These are phyloP conservation scores for Seiridium cupressi DNA, from an alignment of 2,329 filamentous ascomycete genomes.

Conservation along the genomic window DNA sequence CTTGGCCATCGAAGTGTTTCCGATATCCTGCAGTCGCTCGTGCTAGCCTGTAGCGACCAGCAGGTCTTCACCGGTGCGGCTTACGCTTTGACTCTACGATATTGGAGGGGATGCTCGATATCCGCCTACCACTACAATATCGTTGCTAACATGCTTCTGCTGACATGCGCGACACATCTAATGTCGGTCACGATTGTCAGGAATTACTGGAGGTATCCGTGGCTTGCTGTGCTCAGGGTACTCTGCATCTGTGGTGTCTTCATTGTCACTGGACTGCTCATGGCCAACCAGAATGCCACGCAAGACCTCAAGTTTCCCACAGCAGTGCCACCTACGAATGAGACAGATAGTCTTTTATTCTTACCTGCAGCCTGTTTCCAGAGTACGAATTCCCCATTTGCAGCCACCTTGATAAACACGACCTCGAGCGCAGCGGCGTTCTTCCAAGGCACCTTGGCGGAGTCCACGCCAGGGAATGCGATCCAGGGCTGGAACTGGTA, in stretches of 20 bases:
- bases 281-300: constrained; percentile 27
- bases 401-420: constrained; percentile 13
- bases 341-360: constrained; percentile 21
- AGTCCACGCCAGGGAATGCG: constrained; percentile 16
- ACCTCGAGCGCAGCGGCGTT: constrained; percentile 14
- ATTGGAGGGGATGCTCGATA: constrained; percentile 28
- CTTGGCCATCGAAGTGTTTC: constrained; percentile 16
- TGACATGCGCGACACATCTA: constrained; percentile 35
- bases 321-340: constrained; percentile 16
- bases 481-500: constrained; percentile 25
- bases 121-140: constrained; percentile 36
- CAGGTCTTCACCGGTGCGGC: constrained; percentile 35
- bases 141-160: constrained; percentile 31
- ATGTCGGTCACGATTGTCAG: constrained; percentile 30
- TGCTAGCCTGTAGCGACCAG: constrained; percentile 33
- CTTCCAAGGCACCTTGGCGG: constrained; percentile 12
- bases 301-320: constrained; percentile 22
- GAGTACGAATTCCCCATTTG: constrained; percentile 6
- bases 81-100: constrained; percentile 32
- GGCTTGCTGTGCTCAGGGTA: constrained; percentile 28
- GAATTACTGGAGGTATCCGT: constrained; percentile 31
- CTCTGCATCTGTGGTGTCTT: constrained; percentile 25
- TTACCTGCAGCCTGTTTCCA: constrained; percentile 32
- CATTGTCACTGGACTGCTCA: constrained; percentile 27
- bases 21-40: constrained; percentile 28